Conservation (phyloP, 805 yeast species). For the Zygosaccharomyces bailii region DNA sequence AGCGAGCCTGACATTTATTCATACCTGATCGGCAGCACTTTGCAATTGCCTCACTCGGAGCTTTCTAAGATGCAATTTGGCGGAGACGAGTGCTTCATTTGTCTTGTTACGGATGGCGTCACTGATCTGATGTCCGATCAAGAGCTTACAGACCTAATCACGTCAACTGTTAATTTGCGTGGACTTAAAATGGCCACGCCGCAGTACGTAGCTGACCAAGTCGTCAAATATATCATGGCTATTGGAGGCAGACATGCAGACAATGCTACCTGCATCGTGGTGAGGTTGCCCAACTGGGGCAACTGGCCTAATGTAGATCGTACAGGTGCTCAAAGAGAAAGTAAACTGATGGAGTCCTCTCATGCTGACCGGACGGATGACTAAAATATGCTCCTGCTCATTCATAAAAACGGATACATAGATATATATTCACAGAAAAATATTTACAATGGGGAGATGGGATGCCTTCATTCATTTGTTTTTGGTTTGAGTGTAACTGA, state of each 20-base stretch:
- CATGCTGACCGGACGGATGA: conserved; percentile 19
- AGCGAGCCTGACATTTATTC: conserved; percentile 89
- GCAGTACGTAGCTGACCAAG: conserved; percentile 79
- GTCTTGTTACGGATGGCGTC: conserved; percentile 83
- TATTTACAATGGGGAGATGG: background rate
- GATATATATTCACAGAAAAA: conserved; percentile 6
- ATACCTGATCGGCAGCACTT: conserved; percentile 60
- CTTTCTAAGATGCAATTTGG: conserved; percentile 48
- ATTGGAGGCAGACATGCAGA: conserved; percentile 77
- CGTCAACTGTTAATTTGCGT: conserved; percentile 53
- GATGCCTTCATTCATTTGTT: conserved; percentile 37
- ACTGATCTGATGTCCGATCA: conserved; percentile 80
- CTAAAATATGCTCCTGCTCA: conserved; percentile 6
- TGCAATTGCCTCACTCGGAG: conserved; percentile 39
- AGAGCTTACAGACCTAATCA: conserved; percentile 83
- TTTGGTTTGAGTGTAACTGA: conserved; percentile 75
- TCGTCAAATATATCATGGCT: conserved; percentile 76
- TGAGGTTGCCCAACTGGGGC: conserved; percentile 89
- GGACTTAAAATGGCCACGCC: conserved; percentile 78
- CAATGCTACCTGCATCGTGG: conserved; percentile 87
- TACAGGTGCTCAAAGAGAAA: conserved; percentile 78
- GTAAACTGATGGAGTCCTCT: conserved; percentile 42
- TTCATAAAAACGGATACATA: conserved; percentile 7
- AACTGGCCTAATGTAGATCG: conserved; percentile 82
- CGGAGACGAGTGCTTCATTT: conserved; percentile 84